Evolutionary conservation across 306 rosid genomes (phyloP), one percentile per base, ranked within the genome.

Genomic region (Vigna radiata): DNA sequence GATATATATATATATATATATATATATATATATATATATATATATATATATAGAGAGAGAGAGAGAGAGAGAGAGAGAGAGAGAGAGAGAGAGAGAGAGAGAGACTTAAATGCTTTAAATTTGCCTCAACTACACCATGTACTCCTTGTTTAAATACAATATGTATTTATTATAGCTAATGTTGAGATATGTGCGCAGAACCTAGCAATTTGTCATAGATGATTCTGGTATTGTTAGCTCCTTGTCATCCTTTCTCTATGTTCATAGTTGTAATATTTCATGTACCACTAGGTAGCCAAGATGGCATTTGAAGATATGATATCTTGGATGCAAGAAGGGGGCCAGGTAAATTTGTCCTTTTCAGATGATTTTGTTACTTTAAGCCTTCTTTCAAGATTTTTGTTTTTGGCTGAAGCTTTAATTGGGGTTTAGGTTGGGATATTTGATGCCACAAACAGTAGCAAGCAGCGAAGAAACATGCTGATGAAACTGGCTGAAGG

Each of bases 321-420:
- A 85, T 85, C 97, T 65, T 95, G 99, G 99, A 90, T 95, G 97
- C 92, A 92, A 81, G 98, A 95, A 85, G 98, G 99, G 79, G 99
- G 99, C 77, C 99, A 92, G 92, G 99, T 95, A 89, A 87, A 82
- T 83, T 79, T 58, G 79, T 69, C 78, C 10, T 66, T 59, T 71
- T 73, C 39, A 65, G 36, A 81, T 58, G 66, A 76, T 65, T 71
- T 31, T 18, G 36, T 58, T 75, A 48, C 64, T 63, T 72, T 59
- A 37, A 65, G 41, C 37, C 68, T 81, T 50, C 46, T 79, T 60
- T 70, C 54, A 77, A 33, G 15, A 2, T 58, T 58, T 59, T 13
- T 58, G 13, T 75, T 77, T 67, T 58, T 79, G 44, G 13, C 70
- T 21, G 62, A 58, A 67, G 46, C 68, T 53, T 52, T 69, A 70